Evolutionary conservation across 2,329 filamentous ascomycete genomes (phyloP), one percentile per base, ranked within the genome.

Genomic region (Paraphoma chrysanthemicola): DNA sequence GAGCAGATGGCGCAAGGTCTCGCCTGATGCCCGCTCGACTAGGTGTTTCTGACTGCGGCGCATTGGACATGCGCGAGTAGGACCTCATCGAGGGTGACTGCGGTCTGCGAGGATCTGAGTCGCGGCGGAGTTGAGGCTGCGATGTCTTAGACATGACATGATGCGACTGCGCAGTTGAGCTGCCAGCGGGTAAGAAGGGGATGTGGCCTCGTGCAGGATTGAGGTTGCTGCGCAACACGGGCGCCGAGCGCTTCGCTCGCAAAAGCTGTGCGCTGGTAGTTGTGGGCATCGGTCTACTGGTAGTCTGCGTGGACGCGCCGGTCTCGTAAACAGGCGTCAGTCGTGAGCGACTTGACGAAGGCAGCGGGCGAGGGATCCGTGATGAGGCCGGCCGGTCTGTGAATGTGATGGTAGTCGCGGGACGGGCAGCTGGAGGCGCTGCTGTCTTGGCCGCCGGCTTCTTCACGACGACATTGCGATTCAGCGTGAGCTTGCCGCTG

Each of bases 311-410:
- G 86, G 62, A 87, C 4, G 88, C 92, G 48, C 93, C 93, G 63
- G 88, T 93, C 78, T 98, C 94, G 39, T 92, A 96, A 6, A 98
- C 93, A 18, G 94, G 93, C 72, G 96, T 94, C n/a, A 98, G 83
- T 16, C 90, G 89, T 8, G 77, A 76, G 51, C 79, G 79, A 17
- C 68, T 73, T 14, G 78, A 70, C 5, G 88, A 86, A 36, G 78
- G 78, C 53, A 89, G 83, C 36, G 93, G 90, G 49, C 93, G 87
- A 38, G 94, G 93, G 57, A 97, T 90, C 54, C 93, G 89, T 33
- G 93, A 95, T 44, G 78, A 72, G 17, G 74, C 67, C 8, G 68
- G 64, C 56, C 93, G 93, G 77, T 91, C 95, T 46, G 92, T 96
- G 73, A 98, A 98, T 6, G 93, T 97, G 59, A 98, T 82, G 11